Conservation (phyloP, 257 asterid species). For the Anisodus tanguticus region DNA sequence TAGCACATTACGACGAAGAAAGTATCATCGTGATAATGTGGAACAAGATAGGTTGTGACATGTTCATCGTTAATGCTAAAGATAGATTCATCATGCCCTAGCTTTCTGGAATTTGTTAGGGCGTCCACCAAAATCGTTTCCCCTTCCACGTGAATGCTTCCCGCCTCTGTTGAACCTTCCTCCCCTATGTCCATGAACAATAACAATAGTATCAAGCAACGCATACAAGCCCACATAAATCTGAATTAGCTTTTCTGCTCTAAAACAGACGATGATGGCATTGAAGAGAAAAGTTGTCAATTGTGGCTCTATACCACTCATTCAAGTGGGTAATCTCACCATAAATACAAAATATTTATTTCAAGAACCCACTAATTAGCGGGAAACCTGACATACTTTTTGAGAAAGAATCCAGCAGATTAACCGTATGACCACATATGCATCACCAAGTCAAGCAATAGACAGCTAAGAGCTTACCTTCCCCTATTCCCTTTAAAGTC, state of each 20-base stretch:
- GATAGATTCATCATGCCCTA: constrained; percentile 36
- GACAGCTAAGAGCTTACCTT: constrained; percentile 49
- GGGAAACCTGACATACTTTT: neutral
- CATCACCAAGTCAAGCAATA: neutral
- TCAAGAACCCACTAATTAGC: neutral
- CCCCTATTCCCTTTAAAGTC: constrained; percentile 70
- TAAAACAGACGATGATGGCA: neutral
- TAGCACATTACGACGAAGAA: neutral
- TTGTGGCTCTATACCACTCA: neutral
- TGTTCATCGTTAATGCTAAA: neutral
- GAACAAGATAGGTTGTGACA: neutral
- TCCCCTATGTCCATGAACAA: constrained; percentile 50
- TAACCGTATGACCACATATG: neutral
- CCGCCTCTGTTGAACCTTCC: constrained; percentile 79
- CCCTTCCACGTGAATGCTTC: constrained; percentile 75
- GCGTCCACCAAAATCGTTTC: constrained; percentile 50
- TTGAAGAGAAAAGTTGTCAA: neutral
- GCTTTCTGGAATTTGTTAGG: constrained; percentile 69
- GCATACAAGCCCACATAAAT: neutral
- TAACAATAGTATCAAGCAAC: neutral
- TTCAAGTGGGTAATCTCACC: neutral
- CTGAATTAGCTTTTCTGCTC: neutral
- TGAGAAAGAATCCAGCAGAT: neutral
- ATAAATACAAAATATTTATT: neutral
- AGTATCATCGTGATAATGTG: neutral